Evolutionary conservation across 805 yeast species (phyloP).

Genomic region (Cyberlindnera xishuangbannaensis): DNA sequence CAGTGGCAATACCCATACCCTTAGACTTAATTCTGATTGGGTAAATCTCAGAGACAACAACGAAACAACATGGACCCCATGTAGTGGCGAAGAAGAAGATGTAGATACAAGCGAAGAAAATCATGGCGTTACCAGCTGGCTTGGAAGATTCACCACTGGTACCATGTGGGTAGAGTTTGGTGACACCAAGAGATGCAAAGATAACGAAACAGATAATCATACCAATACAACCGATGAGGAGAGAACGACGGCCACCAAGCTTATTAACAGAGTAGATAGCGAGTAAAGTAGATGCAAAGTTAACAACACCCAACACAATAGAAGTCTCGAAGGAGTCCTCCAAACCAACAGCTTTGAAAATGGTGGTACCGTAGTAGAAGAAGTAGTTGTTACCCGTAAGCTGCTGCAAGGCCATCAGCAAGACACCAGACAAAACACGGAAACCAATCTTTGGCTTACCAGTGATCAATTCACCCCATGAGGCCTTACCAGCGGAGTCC

Average conservation of each 20-base stretch:
- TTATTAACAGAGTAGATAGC: conserved; percentile 46
- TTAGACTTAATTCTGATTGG: conserved; percentile 65
- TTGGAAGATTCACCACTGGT: conserved; percentile 41
- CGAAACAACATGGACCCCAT: conserved; percentile 68
- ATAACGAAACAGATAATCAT: conserved; percentile 41
- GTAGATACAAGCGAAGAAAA: conserved; percentile 62
- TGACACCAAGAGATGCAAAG: conserved; percentile 59
- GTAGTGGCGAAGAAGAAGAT: conserved; percentile 69
- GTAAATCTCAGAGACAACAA: conserved; percentile 61
- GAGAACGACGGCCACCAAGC: conserved; percentile 46
- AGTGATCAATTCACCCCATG: conserved; percentile 60
- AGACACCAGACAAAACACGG: conserved; percentile 44
- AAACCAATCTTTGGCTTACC: conserved; percentile 57
- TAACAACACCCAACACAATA: conserved; percentile 52
- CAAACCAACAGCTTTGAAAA: conserved; percentile 57
- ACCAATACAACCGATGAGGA: conserved; percentile 44
- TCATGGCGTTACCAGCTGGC: conserved; percentile 65
- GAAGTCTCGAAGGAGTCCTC: conserved; percentile 53
- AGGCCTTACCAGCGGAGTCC: conserved; percentile 53
- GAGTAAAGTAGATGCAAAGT: conserved; percentile 50
- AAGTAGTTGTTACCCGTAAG: conserved; percentile 62
- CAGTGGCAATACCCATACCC: conserved; percentile 54
- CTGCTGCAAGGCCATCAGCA: conserved; percentile 60
- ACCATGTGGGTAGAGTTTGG: conserved; percentile 36
- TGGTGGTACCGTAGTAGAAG: conserved; percentile 61